Conservation (phyloP, 345 rosid species). For the Cardiospermum halicacabum region DNA sequence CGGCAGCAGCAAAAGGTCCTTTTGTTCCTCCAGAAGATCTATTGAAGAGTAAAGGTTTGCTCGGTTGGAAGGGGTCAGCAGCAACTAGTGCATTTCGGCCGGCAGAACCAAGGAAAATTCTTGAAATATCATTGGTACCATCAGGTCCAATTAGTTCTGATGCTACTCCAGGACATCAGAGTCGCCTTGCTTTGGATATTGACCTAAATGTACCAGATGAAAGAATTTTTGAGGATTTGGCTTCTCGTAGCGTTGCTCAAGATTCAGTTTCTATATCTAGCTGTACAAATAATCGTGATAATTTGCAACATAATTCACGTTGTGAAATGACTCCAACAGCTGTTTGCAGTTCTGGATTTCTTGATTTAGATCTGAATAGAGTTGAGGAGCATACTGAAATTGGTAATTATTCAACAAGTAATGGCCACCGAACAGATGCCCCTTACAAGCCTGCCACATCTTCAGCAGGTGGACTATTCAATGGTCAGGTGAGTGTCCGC, state of each 20-base stretch:
- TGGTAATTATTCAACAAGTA: constrained; percentile 31
- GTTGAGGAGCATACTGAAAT: constrained; percentile 57
- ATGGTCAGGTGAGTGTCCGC: constrained; percentile 31
- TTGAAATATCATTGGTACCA: constrained; percentile 35
- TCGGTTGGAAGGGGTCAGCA: constrained; percentile 98
- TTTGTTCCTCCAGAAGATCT: constrained; percentile 81
- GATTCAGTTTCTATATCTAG: constrained; percentile 27
- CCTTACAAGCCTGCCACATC: constrained; percentile 32
- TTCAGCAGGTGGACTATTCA: constrained; percentile 28
- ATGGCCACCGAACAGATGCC: constrained; percentile 32
- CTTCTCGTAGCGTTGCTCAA: constrained; percentile 35
- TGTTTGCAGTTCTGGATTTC: constrained; percentile 49
- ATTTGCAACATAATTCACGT: too few species aligned
- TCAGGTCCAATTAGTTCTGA: constrained; percentile 29
- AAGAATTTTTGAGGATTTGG: constrained; percentile 67
- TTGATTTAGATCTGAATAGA: constrained; percentile 83
- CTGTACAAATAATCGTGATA: constrained; percentile 25
- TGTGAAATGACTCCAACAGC: constrained; percentile 29
- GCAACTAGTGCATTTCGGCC: constrained; percentile 99
- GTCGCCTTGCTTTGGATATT: constrained; percentile 56
- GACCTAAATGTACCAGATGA: constrained; percentile 88
- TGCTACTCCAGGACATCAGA: constrained; percentile 37
- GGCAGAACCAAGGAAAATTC: constrained; percentile 71
- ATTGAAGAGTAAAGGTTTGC: constrained; percentile 52
- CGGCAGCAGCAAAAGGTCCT: constrained; percentile 85